Base-by-base conservation (phyloP, 495 filamentous ascomycete genomes). In the Penicillium flavigenum region DNA sequence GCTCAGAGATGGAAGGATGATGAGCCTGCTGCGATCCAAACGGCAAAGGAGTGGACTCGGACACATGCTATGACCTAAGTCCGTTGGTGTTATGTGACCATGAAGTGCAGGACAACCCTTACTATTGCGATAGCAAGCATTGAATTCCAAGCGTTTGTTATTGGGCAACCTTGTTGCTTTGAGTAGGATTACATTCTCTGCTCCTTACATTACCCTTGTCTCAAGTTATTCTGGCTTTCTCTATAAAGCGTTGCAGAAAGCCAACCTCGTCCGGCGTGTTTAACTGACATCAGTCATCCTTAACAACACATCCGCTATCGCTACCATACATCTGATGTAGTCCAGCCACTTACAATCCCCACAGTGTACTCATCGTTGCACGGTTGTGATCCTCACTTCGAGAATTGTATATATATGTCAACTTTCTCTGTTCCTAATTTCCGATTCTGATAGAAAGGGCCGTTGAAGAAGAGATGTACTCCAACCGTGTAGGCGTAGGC, bases 1-100 rank as follows among this genome's bases (percentile, higher is more conserved):
- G 94, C 94, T n/a, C 92, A 98, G 75, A 82, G 86, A 65, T 98
- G 94, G 94, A 96, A 97, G 76, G 91, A 96, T 60, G 88, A 98
- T 65, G 90, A 97, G 76, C 84, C 83, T 43, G 90, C 88, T 20
- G 94, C 94, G 12, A 97, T 96, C 58, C 84, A 89, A 59, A 96
- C 90, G 2, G 92, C 92, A 14, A 87, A 81, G 62, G 88, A 95
- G 64, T 96, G 92, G 92, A 96, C 92, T 12, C 78, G 81, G 62
- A 87, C 83, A 43, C 88, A 91, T 69, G 91, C 90, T 12, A 86
- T 85, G 76, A 76, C 74, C 41, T 83, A 51, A 68, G 59, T 41
- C 48, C 56, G 54, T 47, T 47, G 56, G 26, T 65, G 39, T 66
- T 63, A 76, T 68, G 72, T 67, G 74, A 76, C 67, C 69, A 76